A percentile compares a stretch with the other conserved stretches of the same genome.
Conservation (phyloP, 1,284 basidiomycete genomes). For the Lentinus polychrous region DNA sequence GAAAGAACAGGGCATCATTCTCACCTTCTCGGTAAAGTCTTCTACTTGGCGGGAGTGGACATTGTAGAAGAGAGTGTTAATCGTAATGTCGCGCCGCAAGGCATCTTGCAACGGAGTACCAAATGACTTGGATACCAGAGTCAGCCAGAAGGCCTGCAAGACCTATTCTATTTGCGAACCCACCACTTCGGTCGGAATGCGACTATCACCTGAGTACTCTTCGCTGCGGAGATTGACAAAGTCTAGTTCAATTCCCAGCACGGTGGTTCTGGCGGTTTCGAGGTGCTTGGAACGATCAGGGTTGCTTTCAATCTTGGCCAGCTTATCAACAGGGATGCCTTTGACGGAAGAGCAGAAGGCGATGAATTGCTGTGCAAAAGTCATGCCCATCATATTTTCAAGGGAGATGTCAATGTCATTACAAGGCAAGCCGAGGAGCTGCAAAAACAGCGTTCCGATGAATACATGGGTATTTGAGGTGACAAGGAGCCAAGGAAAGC, state of each 20-base stretch:
- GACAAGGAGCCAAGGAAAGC: not conserved
- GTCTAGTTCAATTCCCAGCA: slow-evolving; percentile 85
- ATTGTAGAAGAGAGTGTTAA: slow-evolving; percentile 97
- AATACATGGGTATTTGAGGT: slow-evolving; percentile 9
- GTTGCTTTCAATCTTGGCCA: slow-evolving; percentile 86
- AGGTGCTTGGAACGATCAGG: slow-evolving; percentile 98
- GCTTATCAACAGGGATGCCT: slow-evolving; percentile 51
- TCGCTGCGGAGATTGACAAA: slow-evolving; percentile 94
- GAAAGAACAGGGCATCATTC: not conserved
- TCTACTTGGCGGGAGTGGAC: slow-evolving; percentile 86
- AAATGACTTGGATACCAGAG: slow-evolving; percentile 54
- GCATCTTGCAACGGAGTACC: slow-evolving; percentile 95
- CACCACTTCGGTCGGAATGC: slow-evolving; percentile 87
- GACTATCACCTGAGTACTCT: slow-evolving; percentile 80
- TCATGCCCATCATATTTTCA: slow-evolving; percentile 82
- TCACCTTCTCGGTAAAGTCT: slow-evolving; percentile 79
- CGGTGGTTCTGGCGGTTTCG: slow-evolving; percentile 88
- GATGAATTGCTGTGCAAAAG: slow-evolving; percentile 82
- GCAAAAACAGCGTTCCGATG: slow-evolving; percentile 11
- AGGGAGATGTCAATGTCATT: slow-evolving; percentile 96
- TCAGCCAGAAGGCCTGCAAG: slow-evolving; percentile 1
- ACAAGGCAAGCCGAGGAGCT: slow-evolving; percentile 82
- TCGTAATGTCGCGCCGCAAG: slow-evolving; percentile 86
- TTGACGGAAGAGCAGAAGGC: slow-evolving; percentile 55
- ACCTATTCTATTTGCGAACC: slow-evolving; percentile 21